These are phyloP conservation scores for Avena atlantica DNA, from an alignment of 176 grass and related monocot species.

Conservation along the genomic window DNA sequence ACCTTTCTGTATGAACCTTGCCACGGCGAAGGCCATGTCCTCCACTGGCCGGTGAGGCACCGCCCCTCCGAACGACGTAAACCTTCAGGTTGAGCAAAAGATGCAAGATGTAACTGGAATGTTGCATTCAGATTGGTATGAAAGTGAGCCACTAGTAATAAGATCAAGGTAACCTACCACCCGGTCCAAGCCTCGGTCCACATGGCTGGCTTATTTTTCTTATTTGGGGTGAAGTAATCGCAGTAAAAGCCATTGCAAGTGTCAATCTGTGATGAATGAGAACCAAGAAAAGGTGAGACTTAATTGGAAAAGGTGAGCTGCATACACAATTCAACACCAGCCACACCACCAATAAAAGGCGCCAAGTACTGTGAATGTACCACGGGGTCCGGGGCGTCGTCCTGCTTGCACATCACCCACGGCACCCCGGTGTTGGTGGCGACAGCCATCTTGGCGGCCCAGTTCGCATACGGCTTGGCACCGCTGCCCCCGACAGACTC, in stretches of 20 bases:
- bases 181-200: conserved; percentile 98
- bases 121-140: not conserved
- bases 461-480: conserved; percentile 69
- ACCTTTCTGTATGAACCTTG: conserved; percentile 88
- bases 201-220: conserved; percentile 70
- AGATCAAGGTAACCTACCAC: conserved; percentile 57
- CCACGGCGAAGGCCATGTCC: conserved; percentile 83
- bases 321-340: conserved; percentile 3
- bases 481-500: conserved; percentile 61
- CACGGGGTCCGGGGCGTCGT: conserved; percentile 92
- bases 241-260: conserved; percentile 98
- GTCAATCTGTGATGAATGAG: conserved; percentile 66
- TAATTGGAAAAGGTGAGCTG: not conserved
- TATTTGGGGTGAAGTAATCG: conserved; percentile 86
- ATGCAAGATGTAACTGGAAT: not conserved
- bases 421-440: conserved; percentile 84
- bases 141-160: not conserved
- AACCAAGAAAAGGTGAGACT: not conserved
- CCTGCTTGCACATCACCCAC: conserved; percentile 98
- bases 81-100: conserved; percentile 49
- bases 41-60: conserved; percentile 85
- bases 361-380: conserved; percentile 35
- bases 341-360: conserved; percentile 22
- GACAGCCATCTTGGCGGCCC: conserved; percentile 93
- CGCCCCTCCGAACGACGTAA: conserved; percentile 75